A percentile compares a stretch with the other conserved stretches of the same genome.
These are phyloP conservation scores for Fonsecaea multimorphosa DNA, from an alignment of 2,329 filamentous ascomycete species.

Conservation along the genomic window DNA sequence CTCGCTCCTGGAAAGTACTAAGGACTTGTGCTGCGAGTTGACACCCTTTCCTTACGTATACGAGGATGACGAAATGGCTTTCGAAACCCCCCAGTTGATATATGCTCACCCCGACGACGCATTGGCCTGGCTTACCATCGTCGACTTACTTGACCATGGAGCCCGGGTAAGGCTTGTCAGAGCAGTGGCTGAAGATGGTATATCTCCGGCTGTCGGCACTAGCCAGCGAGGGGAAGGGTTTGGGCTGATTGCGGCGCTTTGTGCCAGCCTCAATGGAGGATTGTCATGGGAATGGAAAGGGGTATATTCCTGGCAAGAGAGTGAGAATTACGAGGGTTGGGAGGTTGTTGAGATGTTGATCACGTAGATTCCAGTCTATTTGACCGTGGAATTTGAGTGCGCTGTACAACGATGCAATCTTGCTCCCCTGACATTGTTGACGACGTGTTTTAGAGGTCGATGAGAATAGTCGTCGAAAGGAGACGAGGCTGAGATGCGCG, in stretches of 20 bases:
- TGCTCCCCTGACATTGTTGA: background rate
- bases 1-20: constrained; percentile 1
- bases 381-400: background rate
- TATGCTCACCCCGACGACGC: constrained; percentile 16
- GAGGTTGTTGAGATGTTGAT: constrained; percentile 10
- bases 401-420: background rate
- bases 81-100: background rate
- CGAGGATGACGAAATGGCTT: background rate
- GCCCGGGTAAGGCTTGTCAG: constrained; percentile 8
- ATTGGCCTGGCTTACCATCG: constrained; percentile 3
- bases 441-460: too few relatives aligned
- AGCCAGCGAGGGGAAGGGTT: constrained; percentile 8
- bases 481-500: constrained; percentile 1
- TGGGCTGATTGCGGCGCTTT: constrained; percentile 10
- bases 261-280: constrained; percentile 3
- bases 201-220: constrained; percentile 3
- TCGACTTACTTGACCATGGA: background rate
- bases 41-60: background rate
- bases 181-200: constrained; percentile 12
- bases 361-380: background rate
- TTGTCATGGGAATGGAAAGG: constrained; percentile 14
- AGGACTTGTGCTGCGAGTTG: constrained; percentile 11
- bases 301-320: constrained; percentile 17
- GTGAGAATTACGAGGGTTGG: constrained; percentile 15
- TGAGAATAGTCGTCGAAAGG: background rate